Evolutionary conservation across 495 filamentous ascomycete genomes (phyloP).

Genomic region (Penicillium lagena): DNA sequence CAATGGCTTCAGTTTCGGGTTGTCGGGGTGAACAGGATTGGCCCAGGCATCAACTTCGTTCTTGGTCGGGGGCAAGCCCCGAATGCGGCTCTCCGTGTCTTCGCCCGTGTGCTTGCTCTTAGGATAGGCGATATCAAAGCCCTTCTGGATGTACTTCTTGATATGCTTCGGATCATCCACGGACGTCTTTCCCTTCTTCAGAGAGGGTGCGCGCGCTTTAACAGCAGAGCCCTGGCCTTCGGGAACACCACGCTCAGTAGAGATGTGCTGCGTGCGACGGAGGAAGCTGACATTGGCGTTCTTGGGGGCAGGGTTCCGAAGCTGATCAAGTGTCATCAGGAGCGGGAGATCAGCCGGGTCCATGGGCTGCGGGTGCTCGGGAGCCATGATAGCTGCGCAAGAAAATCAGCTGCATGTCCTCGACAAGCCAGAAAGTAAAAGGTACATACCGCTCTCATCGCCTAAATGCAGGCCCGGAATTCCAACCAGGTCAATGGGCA

Average conservation of each 20-base stretch:
- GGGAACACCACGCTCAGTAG: constrained; percentile 51
- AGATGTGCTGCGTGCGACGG: constrained; percentile 92
- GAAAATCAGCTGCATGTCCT: constrained; percentile 3
- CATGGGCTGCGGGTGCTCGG: constrained; percentile 57
- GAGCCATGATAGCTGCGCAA: constrained; percentile 68
- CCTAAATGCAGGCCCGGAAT: constrained; percentile 92
- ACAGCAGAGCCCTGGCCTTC: constrained; percentile 26
- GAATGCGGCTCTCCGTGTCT: constrained; percentile 42
- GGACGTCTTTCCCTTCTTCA: constrained; percentile 34
- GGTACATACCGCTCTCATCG: constrained; percentile 81
- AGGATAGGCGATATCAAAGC: constrained; percentile 78
- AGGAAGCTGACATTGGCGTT: constrained; percentile 80
- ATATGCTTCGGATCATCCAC: constrained; percentile 80
- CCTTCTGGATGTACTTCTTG: constrained; percentile 71
- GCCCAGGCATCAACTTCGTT: constrained; percentile 63
- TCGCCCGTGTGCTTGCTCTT: constrained; percentile 52
- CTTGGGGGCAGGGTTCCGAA: constrained; percentile 73
- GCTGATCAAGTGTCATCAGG: constrained; percentile 67
- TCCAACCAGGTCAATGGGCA: constrained; percentile 92
- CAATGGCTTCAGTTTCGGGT: constrained; percentile 68
- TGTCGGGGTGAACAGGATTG: constrained; percentile 73
- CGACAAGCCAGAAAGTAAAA: background rate
- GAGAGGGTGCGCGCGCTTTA: constrained; percentile 33
- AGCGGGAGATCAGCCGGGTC: constrained; percentile 80
- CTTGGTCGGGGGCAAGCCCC: constrained; percentile 48